Percentiles rank a stretch among this genome's conserved stretches.
These are phyloP conservation scores for Haplographium delicatum DNA, from an alignment of 495 filamentous ascomycete genomes.

Conservation along the genomic window DNA sequence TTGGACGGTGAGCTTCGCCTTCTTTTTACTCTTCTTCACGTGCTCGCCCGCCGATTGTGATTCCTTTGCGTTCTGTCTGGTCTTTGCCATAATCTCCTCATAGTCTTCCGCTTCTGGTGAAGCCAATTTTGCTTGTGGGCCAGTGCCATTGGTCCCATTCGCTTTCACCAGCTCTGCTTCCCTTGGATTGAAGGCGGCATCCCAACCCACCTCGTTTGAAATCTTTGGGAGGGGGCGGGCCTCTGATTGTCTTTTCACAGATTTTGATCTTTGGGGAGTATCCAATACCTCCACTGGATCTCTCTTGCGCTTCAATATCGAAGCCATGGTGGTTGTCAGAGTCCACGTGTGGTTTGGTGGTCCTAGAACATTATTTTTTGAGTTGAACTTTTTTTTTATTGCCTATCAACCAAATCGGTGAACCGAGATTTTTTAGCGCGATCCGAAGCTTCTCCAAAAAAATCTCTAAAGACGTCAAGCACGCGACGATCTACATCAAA, in stretches of 20 bases:
- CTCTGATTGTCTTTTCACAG: conserved; percentile 8
- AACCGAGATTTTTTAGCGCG: conserved; percentile 15
- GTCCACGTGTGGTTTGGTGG: conserved; percentile 15
- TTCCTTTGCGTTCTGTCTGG: too few species aligned
- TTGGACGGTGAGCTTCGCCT: too few species aligned
- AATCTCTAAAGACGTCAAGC: conserved; percentile 12
- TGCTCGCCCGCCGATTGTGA: too few species aligned
- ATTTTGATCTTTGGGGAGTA: conserved; percentile 22
- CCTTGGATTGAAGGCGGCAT: conserved; percentile 16
- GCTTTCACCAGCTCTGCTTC: not conserved
- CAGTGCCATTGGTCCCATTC: conserved; percentile 21
- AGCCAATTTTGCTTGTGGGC: not conserved
- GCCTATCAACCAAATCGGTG: conserved; percentile 1
- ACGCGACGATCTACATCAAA: conserved; percentile 15
- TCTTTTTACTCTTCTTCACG: too few species aligned
- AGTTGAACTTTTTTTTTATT: conserved; percentile 14
- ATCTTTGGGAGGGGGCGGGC: not conserved
- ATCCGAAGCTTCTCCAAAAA: conserved; percentile 3
- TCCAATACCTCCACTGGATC: conserved; percentile 17
- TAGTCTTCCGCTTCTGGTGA: conserved; percentile 17
- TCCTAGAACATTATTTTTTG: not conserved
- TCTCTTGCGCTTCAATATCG: conserved; percentile 30
- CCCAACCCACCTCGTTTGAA: conserved; percentile 15
- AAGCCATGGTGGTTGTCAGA: conserved; percentile 30
- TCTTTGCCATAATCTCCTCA: conserved; percentile 10